Conservation (phyloP, 306 rosid genomes). For the Oemleria cerasiformis region DNA sequence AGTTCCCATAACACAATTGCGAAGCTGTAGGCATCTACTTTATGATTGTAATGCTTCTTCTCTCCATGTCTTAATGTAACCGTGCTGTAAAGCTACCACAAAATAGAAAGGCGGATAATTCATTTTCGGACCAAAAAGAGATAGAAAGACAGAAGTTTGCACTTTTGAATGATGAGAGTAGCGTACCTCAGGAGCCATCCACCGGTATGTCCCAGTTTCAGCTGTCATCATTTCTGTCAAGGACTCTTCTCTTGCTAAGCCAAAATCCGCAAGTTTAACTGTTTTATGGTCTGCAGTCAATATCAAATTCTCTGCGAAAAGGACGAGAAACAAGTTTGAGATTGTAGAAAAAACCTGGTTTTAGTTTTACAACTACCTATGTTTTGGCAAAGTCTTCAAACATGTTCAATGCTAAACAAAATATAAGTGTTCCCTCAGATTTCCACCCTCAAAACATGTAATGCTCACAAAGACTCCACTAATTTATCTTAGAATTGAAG, state of each 20-base stretch:
- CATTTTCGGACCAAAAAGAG: conserved; percentile 23
- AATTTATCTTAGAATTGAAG: neutral
- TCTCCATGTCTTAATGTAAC: conserved; percentile 94
- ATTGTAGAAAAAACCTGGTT: neutral
- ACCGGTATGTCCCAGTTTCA: conserved; percentile 91
- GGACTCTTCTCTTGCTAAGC: conserved; percentile 95
- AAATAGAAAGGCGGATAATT: conserved; percentile 20
- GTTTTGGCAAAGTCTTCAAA: neutral
- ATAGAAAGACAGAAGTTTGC: neutral
- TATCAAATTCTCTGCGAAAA: conserved; percentile 70
- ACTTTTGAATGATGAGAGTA: conserved; percentile 16
- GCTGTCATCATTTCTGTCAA: conserved; percentile 99
- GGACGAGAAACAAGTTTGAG: conserved; percentile 8
- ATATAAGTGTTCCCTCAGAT: neutral
- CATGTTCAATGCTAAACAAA: neutral
- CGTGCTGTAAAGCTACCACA: conserved; percentile 86
- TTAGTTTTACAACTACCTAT: too few relatives aligned
- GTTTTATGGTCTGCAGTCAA: conserved; percentile 77
- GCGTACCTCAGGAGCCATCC: conserved; percentile 98
- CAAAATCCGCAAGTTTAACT: conserved; percentile 88
- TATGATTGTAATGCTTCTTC: conserved; percentile 93
- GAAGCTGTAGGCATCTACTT: conserved; percentile 95
- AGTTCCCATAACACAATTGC: conserved; percentile 97
- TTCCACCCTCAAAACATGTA: neutral
- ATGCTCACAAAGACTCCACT: neutral